Percentiles rank a stretch among this genome's conserved stretches.
Conservation (phyloP, 2,329 filamentous ascomycete species). For the Myotisia sp. region DNA sequence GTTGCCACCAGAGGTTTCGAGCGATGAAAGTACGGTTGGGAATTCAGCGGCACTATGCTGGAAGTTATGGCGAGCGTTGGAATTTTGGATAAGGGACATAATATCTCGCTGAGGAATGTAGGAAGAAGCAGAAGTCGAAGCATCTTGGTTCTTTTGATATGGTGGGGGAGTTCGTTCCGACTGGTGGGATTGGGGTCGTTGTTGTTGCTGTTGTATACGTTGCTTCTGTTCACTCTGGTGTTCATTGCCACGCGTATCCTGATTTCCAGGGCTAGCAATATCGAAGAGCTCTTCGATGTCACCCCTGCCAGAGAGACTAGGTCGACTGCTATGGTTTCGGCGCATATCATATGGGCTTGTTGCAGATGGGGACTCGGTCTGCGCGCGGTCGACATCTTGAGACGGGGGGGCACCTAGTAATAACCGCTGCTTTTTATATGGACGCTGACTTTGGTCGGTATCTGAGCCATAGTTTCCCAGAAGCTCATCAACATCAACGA, state of each 20-base stretch:
- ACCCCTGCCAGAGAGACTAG: conserved; percentile 15
- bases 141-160: conserved; percentile 7
- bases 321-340: conserved; percentile 20
- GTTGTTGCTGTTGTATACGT: conserved; percentile 9
- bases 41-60: conserved; percentile 29
- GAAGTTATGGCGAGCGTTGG: conserved; percentile 30
- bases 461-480: conserved; percentile 9
- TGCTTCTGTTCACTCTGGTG: no score
- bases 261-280: conserved; percentile 18
- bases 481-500: conserved; percentile 49
- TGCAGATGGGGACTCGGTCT: conserved; percentile 24
- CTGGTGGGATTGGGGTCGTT: conserved; percentile 3
- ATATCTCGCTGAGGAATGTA: conserved; percentile 29
- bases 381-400: conserved; percentile 12
- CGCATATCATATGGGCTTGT: conserved; percentile 17
- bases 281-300: conserved; percentile 33
- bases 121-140: conserved; percentile 4
- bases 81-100: conserved; percentile 36
- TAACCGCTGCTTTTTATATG: conserved; percentile 34
- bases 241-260: not conserved
- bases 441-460: conserved; percentile 20
- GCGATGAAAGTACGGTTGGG: conserved; percentile 31
- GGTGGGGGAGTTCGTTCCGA: conserved; percentile 5
- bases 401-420: conserved; percentile 33
- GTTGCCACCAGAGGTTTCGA: conserved; percentile 30